These are phyloP conservation scores for Vigna nakashimae DNA, from an alignment of 306 rosid species.

Conservation along the genomic window DNA sequence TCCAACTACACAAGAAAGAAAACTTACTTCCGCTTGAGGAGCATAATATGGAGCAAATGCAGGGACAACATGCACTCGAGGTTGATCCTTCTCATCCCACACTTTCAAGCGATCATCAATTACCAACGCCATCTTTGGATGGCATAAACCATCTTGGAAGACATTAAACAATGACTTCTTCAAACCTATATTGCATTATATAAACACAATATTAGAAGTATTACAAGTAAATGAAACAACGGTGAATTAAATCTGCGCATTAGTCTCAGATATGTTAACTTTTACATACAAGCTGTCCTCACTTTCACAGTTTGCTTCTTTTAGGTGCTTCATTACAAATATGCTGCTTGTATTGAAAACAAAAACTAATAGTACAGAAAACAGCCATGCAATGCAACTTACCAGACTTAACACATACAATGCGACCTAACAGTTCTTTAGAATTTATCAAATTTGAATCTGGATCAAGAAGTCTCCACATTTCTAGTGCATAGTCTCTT, in stretches of 20 bases:
- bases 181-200: conserved; percentile 61
- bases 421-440: conserved; percentile 85
- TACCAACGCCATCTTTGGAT: conserved; percentile 96
- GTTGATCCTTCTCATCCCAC: conserved; percentile 98
- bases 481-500: conserved; percentile 98
- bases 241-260: conserved; percentile 11
- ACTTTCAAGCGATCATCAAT: conserved; percentile 99
- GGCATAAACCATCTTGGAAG: conserved; percentile 88
- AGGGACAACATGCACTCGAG: conserved; percentile 98
- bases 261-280: conserved; percentile 18
- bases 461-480: conserved; percentile 99
- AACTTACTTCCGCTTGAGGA: conserved; percentile 93
- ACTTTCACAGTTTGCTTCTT: conserved; percentile 1
- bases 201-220: conserved; percentile 22
- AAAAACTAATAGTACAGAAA: conserved; percentile 34
- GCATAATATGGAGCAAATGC: conserved; percentile 99
- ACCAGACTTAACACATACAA: conserved; percentile 98
- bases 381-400: conserved; percentile 44
- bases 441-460: conserved; percentile 91
- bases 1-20: conserved; percentile 42
- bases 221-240: conserved; percentile 30
- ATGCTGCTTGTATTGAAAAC: conserved; percentile 31
- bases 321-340: conserved; percentile 15
- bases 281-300: conserved; percentile 16
- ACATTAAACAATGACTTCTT: conserved; percentile 93